Evolutionary conservation across 495 filamentous ascomycete genomes (phyloP).

Genomic region (Penicillium lagena): DNA sequence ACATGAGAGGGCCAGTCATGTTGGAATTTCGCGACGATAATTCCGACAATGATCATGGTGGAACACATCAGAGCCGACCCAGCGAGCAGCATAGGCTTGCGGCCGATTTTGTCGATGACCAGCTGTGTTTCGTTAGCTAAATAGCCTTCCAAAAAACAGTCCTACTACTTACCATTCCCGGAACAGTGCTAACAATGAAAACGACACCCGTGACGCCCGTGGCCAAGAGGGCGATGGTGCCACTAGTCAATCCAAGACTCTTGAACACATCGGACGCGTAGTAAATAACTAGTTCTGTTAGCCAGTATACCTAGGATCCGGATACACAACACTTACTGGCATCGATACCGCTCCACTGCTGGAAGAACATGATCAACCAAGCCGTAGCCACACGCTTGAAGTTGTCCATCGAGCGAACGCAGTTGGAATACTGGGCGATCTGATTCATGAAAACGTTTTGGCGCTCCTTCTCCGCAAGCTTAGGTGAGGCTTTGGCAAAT

Average conservation of each 20-base stretch:
- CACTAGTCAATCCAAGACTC: slow-evolving; percentile 79
- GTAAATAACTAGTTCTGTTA: slow-evolving; percentile 19
- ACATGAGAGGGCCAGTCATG: slow-evolving; percentile 25
- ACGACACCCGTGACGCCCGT: slow-evolving; percentile 57
- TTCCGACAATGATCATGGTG: slow-evolving; percentile 40
- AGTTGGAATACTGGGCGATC: slow-evolving; percentile 31
- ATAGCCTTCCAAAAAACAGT: neutral
- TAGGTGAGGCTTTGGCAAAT: slow-evolving; percentile 30
- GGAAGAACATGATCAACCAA: slow-evolving; percentile 37
- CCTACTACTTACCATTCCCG: slow-evolving; percentile 57
- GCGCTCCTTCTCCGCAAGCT: slow-evolving; percentile 23
- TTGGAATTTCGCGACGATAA: slow-evolving; percentile 36
- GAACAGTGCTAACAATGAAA: slow-evolving; percentile 68
- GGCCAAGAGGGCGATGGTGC: slow-evolving; percentile 62
- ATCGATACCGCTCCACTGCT: slow-evolving; percentile 39
- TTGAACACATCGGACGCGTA: slow-evolving; percentile 39
- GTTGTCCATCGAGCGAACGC: slow-evolving; percentile 31
- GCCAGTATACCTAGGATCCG: too few relatives aligned
- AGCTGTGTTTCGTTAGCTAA: slow-evolving; percentile 17
- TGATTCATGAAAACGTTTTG: slow-evolving; percentile 26
- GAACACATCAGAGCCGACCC: slow-evolving; percentile 46
- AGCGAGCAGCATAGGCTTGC: slow-evolving; percentile 65
- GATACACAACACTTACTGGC: slow-evolving; percentile 14
- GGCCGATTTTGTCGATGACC: slow-evolving; percentile 68
- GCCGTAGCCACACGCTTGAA: slow-evolving; percentile 32